phyloP scores from a whole-genome alignment of 1,139 yeast species.

The Ashbya aceris region DNA sequence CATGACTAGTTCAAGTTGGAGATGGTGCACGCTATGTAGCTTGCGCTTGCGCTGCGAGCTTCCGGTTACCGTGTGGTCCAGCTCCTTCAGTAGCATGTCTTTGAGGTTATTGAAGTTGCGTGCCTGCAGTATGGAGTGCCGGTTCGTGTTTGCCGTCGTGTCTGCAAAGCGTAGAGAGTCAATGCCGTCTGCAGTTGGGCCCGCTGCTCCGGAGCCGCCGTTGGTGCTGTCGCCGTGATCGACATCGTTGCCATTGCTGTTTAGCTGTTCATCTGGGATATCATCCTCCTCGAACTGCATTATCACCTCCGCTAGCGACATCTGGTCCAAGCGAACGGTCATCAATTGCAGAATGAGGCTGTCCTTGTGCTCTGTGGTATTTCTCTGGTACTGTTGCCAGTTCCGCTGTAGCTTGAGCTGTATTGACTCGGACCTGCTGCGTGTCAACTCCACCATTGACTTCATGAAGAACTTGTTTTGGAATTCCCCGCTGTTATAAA shows the following conservation, averaged over 20 bases:
- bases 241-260: constrained; percentile 2
- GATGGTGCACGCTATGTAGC: constrained; percentile 38
- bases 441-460: constrained; percentile 22
- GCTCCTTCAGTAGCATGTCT: constrained; percentile 16
- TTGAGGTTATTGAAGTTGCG: constrained; percentile 19
- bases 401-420: constrained; percentile 19
- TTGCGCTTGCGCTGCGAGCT: background rate
- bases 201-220: background rate
- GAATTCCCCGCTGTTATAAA: constrained; percentile 37
- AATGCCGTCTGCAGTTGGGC: background rate
- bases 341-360: constrained; percentile 25
- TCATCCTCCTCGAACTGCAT: constrained; percentile 11
- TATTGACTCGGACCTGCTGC: constrained; percentile 11
- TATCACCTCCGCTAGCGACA: constrained; percentile 21
- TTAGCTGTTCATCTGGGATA: background rate
- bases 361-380: constrained; percentile 3
- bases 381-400: constrained; percentile 16
- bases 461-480: constrained; percentile 16
- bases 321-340: constrained; percentile 26
- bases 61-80: constrained; percentile 4
- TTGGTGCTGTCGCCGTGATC: constrained; percentile 3
- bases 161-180: background rate
- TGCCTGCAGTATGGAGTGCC: constrained; percentile 13
- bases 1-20: constrained; percentile 57
- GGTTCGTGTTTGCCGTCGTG: background rate